Evolutionary conservation across 2,329 filamentous ascomycete species (phyloP).

Genomic region (Cercospora zeina): DNA sequence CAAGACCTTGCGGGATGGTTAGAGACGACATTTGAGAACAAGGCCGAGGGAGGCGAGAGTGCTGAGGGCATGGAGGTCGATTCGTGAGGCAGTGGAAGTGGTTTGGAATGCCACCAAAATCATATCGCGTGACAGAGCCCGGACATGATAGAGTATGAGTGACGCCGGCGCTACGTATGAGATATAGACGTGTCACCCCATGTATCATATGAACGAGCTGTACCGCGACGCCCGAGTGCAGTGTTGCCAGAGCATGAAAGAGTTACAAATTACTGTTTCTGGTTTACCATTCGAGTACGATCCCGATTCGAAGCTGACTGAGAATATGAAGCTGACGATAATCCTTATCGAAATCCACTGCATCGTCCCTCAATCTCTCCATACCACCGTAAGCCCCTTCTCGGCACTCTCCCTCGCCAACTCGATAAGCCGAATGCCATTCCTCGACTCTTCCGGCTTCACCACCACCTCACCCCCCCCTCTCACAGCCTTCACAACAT

Average conservation of each 20-base stretch:
- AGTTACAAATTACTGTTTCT: not conserved
- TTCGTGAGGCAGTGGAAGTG: conserved; percentile 12
- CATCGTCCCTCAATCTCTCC: conserved; percentile 18
- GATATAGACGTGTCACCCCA: conserved; percentile 9
- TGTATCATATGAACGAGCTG: conserved; percentile 12
- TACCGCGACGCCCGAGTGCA: not conserved
- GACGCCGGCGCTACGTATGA: not conserved
- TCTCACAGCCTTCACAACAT: conserved; percentile 45
- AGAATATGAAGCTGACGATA: not conserved
- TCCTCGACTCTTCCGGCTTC: conserved; percentile 44
- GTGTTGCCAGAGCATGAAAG: not conserved
- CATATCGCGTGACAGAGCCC: not conserved
- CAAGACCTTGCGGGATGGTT: conserved; percentile 83
- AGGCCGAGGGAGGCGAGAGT: conserved; percentile 36
- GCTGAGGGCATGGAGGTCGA: conserved; percentile 38
- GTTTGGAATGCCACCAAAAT: not conserved
- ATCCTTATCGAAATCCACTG: not conserved
- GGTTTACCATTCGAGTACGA: not conserved
- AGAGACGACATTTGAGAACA: conserved; percentile 63
- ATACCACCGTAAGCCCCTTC: conserved; percentile 38
- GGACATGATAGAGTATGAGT: conserved; percentile 7
- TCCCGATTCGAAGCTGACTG: not conserved
- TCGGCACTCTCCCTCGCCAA: conserved; percentile 46
- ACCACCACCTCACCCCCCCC: conserved; percentile 46
- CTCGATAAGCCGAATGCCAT: conserved; percentile 47